These are phyloP conservation scores for Cryphonectria japonica DNA, from an alignment of 2,329 filamentous ascomycete species.

Conservation along the genomic window DNA sequence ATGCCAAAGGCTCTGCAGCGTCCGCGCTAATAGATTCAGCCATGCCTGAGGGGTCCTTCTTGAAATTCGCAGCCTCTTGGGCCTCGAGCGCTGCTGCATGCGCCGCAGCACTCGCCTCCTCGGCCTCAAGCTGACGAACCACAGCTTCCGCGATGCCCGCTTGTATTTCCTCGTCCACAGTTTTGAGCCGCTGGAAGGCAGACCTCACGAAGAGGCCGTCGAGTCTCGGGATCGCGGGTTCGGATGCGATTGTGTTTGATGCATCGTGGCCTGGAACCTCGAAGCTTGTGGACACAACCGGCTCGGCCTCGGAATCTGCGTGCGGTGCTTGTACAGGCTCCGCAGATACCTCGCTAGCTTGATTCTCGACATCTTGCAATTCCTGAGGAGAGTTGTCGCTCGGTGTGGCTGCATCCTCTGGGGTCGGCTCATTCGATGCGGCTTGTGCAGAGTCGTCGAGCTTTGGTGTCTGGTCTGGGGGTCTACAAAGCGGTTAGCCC, in stretches of 20 bases:
- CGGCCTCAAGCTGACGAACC: slow-evolving; percentile 23
- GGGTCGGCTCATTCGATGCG: slow-evolving; percentile 11
- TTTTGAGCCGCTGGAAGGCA: slow-evolving; percentile 23
- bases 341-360: slow-evolving; percentile 15
- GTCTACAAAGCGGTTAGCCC: slow-evolving; percentile 8
- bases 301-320: slow-evolving; percentile 7
- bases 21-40: neutral
- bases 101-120: slow-evolving; percentile 11
- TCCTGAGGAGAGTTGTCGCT: slow-evolving; percentile 4
- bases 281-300: slow-evolving; percentile 5
- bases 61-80: neutral
- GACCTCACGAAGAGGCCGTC: slow-evolving; percentile 21
- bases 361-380: slow-evolving; percentile 8
- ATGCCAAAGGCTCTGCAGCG: neutral
- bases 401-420: slow-evolving; percentile 8
- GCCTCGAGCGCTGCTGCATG: neutral
- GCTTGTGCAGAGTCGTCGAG: slow-evolving; percentile 15
- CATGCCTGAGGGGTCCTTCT: neutral
- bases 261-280: slow-evolving; percentile 11
- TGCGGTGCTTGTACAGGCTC: neutral
- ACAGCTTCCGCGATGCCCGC: slow-evolving; percentile 34
- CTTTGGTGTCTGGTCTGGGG: slow-evolving; percentile 20
- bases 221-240: slow-evolving; percentile 10
- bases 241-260: neutral
- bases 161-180: slow-evolving; percentile 32